Evolutionary conservation across 352 stramenopile genomes (phyloP), one percentile per base, ranked within the genome.

Genomic region (Globisporangium megalacanthum): DNA sequence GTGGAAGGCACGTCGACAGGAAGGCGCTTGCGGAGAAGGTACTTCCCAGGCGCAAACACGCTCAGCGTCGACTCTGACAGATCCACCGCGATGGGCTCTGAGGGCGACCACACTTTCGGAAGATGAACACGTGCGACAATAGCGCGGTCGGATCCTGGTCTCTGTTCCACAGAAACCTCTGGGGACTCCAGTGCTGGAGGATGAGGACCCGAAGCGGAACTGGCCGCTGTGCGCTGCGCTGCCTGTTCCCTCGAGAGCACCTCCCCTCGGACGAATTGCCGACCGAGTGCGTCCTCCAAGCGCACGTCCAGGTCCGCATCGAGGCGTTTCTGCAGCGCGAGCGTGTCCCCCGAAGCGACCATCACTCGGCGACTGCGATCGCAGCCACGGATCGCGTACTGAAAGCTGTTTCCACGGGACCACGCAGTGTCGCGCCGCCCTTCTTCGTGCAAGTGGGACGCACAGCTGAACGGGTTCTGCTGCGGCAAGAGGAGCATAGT

Each of bases 391-490:
- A 89, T 61, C 5, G 64, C 79, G 56, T 89, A 89, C 29, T 89
- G 49, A 33, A 87, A 89, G 57, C 79, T 92, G 56, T 83, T 89
- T 42, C 68, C 79, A 8, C 79, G 72, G 22, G 75, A 89, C 74
- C 78, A 92, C 8, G 74, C 68, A 6, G 69, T 86, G 14, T 89
- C 70, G 56, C 65, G 71, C 52, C 84, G 72, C 13, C 64, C 76
- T 70, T 86, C 79, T 72, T 89, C 76, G 50, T 90, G 77, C 4
- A 92, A 64, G 67, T 89, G 76, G 5, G 79, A 89, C 0, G 77
- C 82, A 10, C 78, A 77, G 51, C 76, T 87, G 51, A 90, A 89
- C 19, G 82, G 76, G 50, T 90, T 92, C 48, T 88, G 72, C 65
- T 81, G 73, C 0, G 79, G 79, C 8, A 89, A 42, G 9, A 89